These are phyloP conservation scores for Chrysanthemum seticuspe DNA, from an alignment of 129 eudicot species.

Conservation along the genomic window DNA sequence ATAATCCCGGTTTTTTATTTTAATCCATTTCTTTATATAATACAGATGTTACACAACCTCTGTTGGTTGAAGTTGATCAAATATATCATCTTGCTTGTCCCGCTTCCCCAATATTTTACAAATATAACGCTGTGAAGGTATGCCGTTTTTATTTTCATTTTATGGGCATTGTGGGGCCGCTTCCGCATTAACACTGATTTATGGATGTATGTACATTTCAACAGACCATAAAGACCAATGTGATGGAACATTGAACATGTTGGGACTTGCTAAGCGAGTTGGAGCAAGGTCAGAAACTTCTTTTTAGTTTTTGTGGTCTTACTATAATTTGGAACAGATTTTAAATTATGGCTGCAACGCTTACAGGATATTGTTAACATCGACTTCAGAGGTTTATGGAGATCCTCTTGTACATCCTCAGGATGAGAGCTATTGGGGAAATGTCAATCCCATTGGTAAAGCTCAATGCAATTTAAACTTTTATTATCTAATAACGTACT, in stretches of 20 bases:
- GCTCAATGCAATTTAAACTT: neutral
- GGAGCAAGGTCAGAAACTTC: conserved; percentile 67
- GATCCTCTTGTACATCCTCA: conserved; percentile 93
- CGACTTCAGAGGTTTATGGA: conserved; percentile 93
- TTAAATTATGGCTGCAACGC: neutral
- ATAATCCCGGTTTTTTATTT: too few species aligned
- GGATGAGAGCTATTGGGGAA: conserved; percentile 91
- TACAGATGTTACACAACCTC: conserved; percentile 75
- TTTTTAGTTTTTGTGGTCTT: neutral
- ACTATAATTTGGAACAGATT: neutral
- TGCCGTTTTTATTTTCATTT: conserved; percentile 2
- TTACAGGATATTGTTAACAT: conserved; percentile 74
- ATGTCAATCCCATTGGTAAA: conserved; percentile 87
- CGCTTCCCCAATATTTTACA: conserved; percentile 78
- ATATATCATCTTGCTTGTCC: conserved; percentile 89
- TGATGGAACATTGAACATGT: conserved; percentile 88
- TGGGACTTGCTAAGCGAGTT: conserved; percentile 88
- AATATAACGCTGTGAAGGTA: conserved; percentile 83
- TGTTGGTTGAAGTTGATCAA: conserved; percentile 76
- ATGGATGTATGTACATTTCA: neutral
- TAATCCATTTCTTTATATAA: neutral
- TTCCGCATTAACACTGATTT: neutral
- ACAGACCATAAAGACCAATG: conserved; percentile 91
- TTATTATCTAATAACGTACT: neutral
- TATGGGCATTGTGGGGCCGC: neutral